These are phyloP conservation scores for Lactarius deliciosus DNA, from an alignment of 768 basidiomycete species.

Conservation along the genomic window DNA sequence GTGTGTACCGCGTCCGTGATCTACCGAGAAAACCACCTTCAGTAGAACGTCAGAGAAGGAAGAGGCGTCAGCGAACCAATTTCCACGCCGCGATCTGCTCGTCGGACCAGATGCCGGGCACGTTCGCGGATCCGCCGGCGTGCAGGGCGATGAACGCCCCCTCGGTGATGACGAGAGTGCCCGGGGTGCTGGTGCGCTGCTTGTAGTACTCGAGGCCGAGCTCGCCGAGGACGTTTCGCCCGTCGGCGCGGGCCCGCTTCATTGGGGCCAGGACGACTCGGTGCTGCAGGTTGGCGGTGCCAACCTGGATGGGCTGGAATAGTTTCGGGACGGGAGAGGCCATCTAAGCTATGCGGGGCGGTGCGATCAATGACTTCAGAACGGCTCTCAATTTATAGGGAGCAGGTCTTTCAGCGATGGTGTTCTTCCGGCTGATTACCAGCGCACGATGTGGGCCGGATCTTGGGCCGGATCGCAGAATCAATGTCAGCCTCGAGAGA, in stretches of 20 bases:
- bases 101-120: slow-evolving; percentile 50
- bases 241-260: slow-evolving; percentile 45
- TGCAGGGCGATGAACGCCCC: slow-evolving; percentile 51
- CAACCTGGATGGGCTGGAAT: slow-evolving; percentile 49
- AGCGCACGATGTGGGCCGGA: too few species aligned
- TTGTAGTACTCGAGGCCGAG: slow-evolving; percentile 47
- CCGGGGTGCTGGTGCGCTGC: slow-evolving; percentile 47
- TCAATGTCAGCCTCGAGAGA: too few species aligned
- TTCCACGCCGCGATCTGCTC: slow-evolving; percentile 59
- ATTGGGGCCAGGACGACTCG: slow-evolving; percentile 55
- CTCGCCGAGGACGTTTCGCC: slow-evolving; percentile 38
- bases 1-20: slow-evolving; percentile 43
- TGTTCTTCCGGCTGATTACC: too few species aligned
- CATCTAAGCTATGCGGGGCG: too few species aligned
- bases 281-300: slow-evolving; percentile 44
- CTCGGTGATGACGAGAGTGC: slow-evolving; percentile 58
- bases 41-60: too few species aligned
- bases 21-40: too few species aligned
- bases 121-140: slow-evolving; percentile 44
- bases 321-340: slow-evolving; percentile 31
- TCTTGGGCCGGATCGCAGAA: too few species aligned
- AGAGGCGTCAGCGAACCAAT: slow-evolving; percentile 43
- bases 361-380: too few species aligned
- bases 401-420: too few species aligned
- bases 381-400: too few species aligned